Conservation (phyloP, 805 yeast species). For the Wickerhamiella parazyma region DNA sequence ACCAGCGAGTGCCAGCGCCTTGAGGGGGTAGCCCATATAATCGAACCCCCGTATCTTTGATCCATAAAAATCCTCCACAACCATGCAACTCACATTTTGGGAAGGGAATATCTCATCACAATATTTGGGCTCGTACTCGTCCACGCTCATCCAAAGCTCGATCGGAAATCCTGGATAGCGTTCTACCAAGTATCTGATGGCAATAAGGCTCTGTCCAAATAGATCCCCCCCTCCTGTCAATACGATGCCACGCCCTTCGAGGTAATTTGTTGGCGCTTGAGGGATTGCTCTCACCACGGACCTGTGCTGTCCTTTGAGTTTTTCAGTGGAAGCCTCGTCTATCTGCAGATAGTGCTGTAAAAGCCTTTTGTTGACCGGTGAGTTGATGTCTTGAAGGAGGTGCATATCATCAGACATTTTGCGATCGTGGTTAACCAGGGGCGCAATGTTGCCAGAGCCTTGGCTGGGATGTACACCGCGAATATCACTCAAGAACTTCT, state of each 20-base stretch:
- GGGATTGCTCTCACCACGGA: not conserved
- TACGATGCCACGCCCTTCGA: conserved; percentile 39
- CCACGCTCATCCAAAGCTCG: conserved; percentile 66
- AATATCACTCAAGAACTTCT: not conserved
- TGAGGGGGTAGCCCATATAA: conserved; percentile 54
- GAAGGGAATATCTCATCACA: conserved; percentile 51
- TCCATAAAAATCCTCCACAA: conserved; percentile 52
- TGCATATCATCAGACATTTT: not conserved
- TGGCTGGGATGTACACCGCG: not conserved
- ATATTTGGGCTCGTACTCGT: conserved; percentile 57
- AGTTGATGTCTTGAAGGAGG: not conserved
- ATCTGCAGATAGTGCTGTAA: not conserved
- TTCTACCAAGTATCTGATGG: conserved; percentile 50
- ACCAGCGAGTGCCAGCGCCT: conserved; percentile 54
- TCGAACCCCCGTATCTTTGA: conserved; percentile 34
- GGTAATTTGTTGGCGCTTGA: not conserved
- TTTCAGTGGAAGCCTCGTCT: not conserved
- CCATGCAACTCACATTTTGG: conserved; percentile 53
- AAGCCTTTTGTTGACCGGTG: not conserved
- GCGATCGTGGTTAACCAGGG: not conserved
- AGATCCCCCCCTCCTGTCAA: conserved; percentile 72
- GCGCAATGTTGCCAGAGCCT: not conserved
- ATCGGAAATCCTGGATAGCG: conserved; percentile 57
- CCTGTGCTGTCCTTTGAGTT: not conserved
- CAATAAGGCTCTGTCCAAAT: conserved; percentile 53